Conservation (phyloP, 192 early-diverging fungal species). For the Coemansia sp. region DNA sequence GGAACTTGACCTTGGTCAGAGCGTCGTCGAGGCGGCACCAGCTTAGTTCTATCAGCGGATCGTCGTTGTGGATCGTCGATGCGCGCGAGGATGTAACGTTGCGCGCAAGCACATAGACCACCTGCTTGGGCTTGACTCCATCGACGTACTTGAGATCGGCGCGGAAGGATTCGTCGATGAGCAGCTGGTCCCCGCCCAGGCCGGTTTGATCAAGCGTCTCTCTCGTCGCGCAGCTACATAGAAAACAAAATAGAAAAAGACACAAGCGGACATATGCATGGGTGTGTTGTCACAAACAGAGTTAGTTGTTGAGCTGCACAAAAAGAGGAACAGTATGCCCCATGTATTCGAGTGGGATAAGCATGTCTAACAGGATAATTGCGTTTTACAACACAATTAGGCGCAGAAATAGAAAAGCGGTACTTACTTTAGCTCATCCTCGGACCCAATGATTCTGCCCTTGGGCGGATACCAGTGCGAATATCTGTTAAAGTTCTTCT, state of each 20-base stretch:
- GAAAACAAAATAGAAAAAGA: too few species aligned
- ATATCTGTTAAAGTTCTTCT: constrained; percentile 78
- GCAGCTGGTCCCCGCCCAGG: constrained; percentile 64
- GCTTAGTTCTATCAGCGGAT: constrained; percentile 58
- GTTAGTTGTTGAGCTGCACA: too few species aligned
- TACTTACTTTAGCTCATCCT: constrained; percentile 81
- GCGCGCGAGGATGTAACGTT: constrained; percentile 56
- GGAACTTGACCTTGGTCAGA: constrained; percentile 64
- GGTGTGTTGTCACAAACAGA: too few species aligned
- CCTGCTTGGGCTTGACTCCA: constrained; percentile 77
- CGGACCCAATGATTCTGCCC: constrained; percentile 70
- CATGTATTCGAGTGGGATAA: too few species aligned
- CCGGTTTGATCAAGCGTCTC: constrained; percentile 73
- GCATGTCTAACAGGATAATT: too few species aligned
- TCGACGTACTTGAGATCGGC: constrained; percentile 80
- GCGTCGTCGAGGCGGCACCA: constrained; percentile 72
- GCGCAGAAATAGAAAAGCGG: not conserved
- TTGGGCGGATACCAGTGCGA: constrained; percentile 83
- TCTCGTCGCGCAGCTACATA: constrained; percentile 71
- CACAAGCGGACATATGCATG: too few species aligned
- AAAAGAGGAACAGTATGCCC: too few species aligned
- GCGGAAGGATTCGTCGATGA: constrained; percentile 68
- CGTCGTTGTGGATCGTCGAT: constrained; percentile 21
- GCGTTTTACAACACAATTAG: not conserved
- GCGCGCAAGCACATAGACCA: constrained; percentile 77